Conservation (phyloP, 2,329 filamentous ascomycete genomes). For the Akanthomyces muscarius region DNA sequence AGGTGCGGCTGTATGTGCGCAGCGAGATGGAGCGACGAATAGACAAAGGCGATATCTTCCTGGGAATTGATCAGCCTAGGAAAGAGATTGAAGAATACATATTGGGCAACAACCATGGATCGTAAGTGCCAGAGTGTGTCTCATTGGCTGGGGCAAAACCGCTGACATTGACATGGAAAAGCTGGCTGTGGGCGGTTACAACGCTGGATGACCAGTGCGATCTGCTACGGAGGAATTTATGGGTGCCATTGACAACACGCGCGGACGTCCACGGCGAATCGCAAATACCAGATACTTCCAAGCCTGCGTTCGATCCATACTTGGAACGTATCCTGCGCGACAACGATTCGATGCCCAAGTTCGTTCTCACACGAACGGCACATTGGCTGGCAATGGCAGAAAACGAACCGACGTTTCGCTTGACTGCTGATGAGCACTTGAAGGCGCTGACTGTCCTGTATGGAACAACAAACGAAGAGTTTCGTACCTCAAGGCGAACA, state of each 20-base stretch:
- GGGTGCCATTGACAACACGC: neutral
- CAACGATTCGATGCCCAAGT: neutral
- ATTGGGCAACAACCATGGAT: neutral
- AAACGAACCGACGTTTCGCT: neutral
- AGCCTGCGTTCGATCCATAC: constrained; percentile 2
- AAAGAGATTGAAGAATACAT: constrained; percentile 4
- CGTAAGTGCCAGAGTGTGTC: neutral
- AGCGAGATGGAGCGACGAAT: neutral
- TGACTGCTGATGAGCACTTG: neutral
- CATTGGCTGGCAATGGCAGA: constrained; percentile 2
- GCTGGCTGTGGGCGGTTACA: constrained; percentile 7
- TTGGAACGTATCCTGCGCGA: constrained; percentile 9
- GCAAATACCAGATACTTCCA: neutral
- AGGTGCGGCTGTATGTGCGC: neutral
- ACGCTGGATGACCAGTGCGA: constrained; percentile 6
- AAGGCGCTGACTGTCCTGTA: neutral
- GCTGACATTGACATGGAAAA: neutral
- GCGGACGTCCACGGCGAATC: neutral
- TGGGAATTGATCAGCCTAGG: neutral
- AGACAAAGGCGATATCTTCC: neutral
- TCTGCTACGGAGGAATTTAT: neutral
- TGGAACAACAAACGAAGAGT: neutral
- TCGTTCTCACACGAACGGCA: neutral
- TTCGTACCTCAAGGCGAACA: neutral
- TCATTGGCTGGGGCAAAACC: too few species aligned